These are phyloP conservation scores for Epicoccum sorghinum DNA, from an alignment of 2,329 filamentous ascomycete species.

Conservation along the genomic window DNA sequence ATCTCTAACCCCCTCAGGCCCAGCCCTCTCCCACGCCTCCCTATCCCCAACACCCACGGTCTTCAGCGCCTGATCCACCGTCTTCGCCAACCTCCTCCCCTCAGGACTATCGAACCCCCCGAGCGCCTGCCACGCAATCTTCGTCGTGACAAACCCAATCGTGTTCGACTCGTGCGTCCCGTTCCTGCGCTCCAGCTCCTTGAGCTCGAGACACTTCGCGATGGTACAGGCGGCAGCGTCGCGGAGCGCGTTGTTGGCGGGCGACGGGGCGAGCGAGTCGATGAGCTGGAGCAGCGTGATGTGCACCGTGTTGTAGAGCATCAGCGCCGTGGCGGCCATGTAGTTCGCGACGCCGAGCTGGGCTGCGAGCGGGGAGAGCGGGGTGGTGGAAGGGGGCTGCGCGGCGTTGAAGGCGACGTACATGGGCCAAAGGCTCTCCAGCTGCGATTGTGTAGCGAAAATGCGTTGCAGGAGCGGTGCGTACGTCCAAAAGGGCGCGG, in stretches of 20 bases:
- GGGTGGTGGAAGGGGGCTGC: constrained; percentile 5
- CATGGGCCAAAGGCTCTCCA: constrained; percentile 18
- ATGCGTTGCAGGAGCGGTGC: constrained; percentile 16
- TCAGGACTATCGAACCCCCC: constrained; percentile 31
- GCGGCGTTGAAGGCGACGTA: constrained; percentile 26
- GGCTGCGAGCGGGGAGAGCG: constrained; percentile 11
- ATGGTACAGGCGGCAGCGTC: constrained; percentile 29
- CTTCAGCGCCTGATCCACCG: not conserved
- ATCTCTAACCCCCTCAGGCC: constrained; percentile 8
- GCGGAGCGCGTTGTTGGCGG: constrained; percentile 18
- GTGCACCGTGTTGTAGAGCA: constrained; percentile 33
- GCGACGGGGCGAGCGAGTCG: constrained; percentile 24
- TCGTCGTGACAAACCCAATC: constrained; percentile 32
- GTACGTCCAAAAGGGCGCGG: not conserved
- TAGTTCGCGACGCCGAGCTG: constrained; percentile 27
- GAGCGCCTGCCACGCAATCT: constrained; percentile 34
- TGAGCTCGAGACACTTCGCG: constrained; percentile 27
- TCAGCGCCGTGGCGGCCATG: constrained; percentile 27
- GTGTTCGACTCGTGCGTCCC: constrained; percentile 30
- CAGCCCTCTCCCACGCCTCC: constrained; percentile 8
- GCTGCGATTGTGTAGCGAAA: constrained; percentile 1
- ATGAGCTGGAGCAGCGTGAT: constrained; percentile 31
- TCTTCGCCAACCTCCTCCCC: constrained; percentile 25
- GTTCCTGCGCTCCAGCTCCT: constrained; percentile 23
- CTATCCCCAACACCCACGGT: not conserved